Conservation (phyloP, 257 asterid species). For the Solanum clarkiae region DNA sequence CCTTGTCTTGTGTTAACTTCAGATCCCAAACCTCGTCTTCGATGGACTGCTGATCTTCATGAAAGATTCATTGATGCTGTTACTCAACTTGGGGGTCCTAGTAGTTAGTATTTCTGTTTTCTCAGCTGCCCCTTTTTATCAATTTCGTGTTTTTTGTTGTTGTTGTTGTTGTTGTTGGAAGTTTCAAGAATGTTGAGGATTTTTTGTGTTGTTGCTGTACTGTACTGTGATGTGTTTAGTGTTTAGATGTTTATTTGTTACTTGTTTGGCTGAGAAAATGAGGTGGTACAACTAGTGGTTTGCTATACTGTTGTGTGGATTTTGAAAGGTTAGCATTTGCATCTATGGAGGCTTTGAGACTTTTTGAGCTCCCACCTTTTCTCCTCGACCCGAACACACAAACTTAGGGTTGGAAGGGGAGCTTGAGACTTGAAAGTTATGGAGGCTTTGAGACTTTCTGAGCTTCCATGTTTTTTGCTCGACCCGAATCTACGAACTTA, state of each 20-base stretch:
- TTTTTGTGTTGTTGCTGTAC: background rate
- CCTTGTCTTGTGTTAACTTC: conserved; percentile 62
- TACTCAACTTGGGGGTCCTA: conserved; percentile 75
- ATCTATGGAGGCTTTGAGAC: background rate
- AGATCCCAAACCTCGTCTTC: conserved; percentile 74
- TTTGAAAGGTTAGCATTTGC: background rate
- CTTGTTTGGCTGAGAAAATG: background rate
- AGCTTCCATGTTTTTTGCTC: too few species aligned
- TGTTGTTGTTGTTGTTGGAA: background rate
- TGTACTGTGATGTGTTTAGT: background rate
- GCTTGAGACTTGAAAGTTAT: too few species aligned
- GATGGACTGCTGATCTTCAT: conserved; percentile 80
- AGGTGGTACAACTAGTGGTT: background rate
- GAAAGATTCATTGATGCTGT: conserved; percentile 81
- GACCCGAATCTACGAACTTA: too few species aligned
- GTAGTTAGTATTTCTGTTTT: conserved; percentile 34
- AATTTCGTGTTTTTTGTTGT: background rate
- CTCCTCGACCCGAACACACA: too few species aligned
- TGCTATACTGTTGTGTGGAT: background rate
- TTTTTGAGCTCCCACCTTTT: too few species aligned
- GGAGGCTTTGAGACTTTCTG: background rate
- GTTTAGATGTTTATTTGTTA: background rate
- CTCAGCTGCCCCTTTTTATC: background rate
- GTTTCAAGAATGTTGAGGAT: background rate
- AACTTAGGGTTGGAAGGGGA: too few species aligned